phyloP scores from a whole-genome alignment of 208 protist genomes.

The Leishmania aethiopica region DNA sequence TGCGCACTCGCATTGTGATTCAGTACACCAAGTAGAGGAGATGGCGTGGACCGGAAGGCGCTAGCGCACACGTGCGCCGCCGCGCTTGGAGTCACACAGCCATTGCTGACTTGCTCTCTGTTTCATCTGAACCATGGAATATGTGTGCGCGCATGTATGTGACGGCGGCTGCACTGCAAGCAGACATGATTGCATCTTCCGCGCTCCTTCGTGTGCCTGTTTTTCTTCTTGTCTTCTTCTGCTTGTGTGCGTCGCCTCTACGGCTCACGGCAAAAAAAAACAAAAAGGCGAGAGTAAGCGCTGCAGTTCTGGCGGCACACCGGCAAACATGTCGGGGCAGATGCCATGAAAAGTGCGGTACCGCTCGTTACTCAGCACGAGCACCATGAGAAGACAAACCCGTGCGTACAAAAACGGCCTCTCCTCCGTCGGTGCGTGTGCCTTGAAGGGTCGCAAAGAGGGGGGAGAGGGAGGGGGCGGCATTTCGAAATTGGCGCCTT shows the following conservation, averaged over 20 bases:
- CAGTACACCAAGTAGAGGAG: slow-evolving; percentile 41
- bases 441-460: neutral
- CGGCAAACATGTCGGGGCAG: neutral
- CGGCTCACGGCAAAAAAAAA: neutral
- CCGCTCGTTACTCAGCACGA: neutral
- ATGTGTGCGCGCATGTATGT: neutral
- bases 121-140: neutral
- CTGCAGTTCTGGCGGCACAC: neutral
- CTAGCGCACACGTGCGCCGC: neutral
- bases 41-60: neutral
- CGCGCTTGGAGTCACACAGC: neutral
- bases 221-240: neutral
- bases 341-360: neutral
- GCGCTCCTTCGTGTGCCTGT: neutral
- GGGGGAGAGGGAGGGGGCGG: neutral
- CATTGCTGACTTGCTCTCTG: neutral
- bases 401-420: neutral
- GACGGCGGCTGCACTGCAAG: neutral
- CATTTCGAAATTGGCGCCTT: neutral
- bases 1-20: slow-evolving; percentile 73
- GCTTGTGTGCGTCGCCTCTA: neutral
- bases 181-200: neutral
- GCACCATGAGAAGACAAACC: neutral
- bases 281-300: neutral
- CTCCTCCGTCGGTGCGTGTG: neutral